Conservation (phyloP, 2,329 filamentous ascomycete genomes). For the Scytalidium lignicola region DNA sequence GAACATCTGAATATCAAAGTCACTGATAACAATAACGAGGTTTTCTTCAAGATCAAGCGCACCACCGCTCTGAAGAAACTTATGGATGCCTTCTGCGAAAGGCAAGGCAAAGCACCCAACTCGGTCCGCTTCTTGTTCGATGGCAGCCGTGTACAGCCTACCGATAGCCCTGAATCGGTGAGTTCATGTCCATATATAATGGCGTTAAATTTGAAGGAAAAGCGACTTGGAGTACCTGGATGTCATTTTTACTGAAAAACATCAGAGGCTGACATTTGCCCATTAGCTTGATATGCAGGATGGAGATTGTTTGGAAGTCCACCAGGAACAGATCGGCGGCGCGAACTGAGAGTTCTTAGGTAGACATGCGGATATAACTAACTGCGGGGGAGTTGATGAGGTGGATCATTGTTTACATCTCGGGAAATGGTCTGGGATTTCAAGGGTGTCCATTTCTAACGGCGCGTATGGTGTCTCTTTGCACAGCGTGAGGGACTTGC, state of each 20-base stretch:
- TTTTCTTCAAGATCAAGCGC: slow-evolving; percentile 99
- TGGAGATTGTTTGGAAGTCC: slow-evolving; percentile 92
- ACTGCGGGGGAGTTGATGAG: background rate
- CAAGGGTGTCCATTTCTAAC: slow-evolving; percentile 14
- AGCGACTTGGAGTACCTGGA: background rate
- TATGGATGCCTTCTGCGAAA: slow-evolving; percentile 96
- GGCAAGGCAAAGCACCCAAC: slow-evolving; percentile 79
- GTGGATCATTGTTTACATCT: background rate
- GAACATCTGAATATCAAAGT: slow-evolving; percentile 99
- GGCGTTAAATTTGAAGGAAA: background rate
- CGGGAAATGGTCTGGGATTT: background rate
- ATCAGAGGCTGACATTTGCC: slow-evolving; percentile 9
- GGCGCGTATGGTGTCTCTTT: slow-evolving; percentile 24
- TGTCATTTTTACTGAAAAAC: slow-evolving; percentile 1
- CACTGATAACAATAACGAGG: slow-evolving; percentile 98
- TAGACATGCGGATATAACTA: background rate
- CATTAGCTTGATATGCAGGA: slow-evolving; percentile 90
- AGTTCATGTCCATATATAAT: slow-evolving; percentile 33
- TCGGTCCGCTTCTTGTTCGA: slow-evolving; percentile 96
- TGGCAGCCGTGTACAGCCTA: slow-evolving; percentile 83
- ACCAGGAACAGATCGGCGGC: slow-evolving; percentile 96
- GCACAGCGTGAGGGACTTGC: slow-evolving; percentile 15
- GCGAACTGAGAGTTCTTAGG: slow-evolving; percentile 16
- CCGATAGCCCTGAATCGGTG: slow-evolving; percentile 88
- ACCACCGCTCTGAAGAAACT: slow-evolving; percentile 94